phyloP scores from a whole-genome alignment of 345 rosid genomes.

The Jatropha curcas region DNA sequence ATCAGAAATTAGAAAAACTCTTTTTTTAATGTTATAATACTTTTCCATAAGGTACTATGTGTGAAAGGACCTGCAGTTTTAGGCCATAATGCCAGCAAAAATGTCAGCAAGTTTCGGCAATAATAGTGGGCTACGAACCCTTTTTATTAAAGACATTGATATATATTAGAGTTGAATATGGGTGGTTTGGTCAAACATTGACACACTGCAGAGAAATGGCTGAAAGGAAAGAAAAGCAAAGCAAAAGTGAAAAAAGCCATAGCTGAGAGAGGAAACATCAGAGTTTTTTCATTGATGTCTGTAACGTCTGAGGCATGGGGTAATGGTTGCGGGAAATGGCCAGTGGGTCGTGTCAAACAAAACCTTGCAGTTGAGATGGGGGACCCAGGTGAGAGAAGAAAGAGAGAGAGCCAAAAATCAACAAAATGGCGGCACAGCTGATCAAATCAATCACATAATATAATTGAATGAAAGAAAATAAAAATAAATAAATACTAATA shows the following conservation, averaged over 20 bases:
- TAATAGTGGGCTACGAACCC: not conserved
- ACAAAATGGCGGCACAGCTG: conserved; percentile 89
- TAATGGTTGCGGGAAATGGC: conserved; percentile 22
- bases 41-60: not conserved
- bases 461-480: conserved; percentile 11
- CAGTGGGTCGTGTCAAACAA: conserved; percentile 39
- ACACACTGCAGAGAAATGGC: no score
- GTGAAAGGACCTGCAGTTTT: conserved; percentile 6
- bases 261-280: conserved; percentile 11
- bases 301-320: conserved; percentile 22
- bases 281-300: conserved; percentile 32
- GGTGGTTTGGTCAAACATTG: no score
- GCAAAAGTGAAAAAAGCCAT: conserved; percentile 25
- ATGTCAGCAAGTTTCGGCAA: conserved; percentile 29
- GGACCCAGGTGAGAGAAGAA: conserved; percentile 25
- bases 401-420: conserved; percentile 34
- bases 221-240: not conserved
- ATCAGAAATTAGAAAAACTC: no score
- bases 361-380: conserved; percentile 15
- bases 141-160: not conserved
- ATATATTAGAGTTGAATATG: no score
- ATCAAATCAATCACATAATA: conserved; percentile 58
- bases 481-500: not conserved
- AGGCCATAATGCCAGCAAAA: conserved; percentile 4
- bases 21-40: no score